A percentile compares a stretch with the other conserved stretches of the same genome.
phyloP scores from a whole-genome alignment of 768 basidiomycete species.

The Candolleomyces eurysporus region DNA sequence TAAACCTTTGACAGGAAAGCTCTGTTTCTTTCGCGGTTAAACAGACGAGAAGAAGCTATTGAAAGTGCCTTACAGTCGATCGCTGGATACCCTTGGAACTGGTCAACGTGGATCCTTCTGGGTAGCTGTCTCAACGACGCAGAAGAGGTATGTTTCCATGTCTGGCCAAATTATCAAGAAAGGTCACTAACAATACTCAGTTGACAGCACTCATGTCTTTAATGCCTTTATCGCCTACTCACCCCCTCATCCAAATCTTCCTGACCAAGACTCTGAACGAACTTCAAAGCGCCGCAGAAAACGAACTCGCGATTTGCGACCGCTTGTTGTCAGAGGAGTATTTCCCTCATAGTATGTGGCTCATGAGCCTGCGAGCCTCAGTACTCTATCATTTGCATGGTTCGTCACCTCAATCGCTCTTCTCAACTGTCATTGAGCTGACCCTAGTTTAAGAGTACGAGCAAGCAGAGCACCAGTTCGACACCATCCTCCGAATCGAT shows the following conservation, averaged over 20 bases:
- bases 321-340: constrained; percentile 65
- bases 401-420: constrained; percentile 32
- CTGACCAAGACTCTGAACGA: constrained; percentile 88
- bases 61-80: constrained; percentile 78
- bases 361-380: constrained; percentile 83
- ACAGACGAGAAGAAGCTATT: constrained; percentile 82
- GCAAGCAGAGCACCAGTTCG: constrained; percentile 82
- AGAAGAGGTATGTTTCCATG: constrained; percentile 63
- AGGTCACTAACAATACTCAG: constrained; percentile 24
- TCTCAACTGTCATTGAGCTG: constrained; percentile 7
- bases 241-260: constrained; percentile 63
- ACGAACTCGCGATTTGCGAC: constrained; percentile 79
- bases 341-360: constrained; percentile 82
- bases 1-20: constrained; percentile 57
- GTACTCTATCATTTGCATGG: constrained; percentile 90
- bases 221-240: constrained; percentile 43
- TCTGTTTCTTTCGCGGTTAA: constrained; percentile 75
- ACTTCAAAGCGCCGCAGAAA: constrained; percentile 84
- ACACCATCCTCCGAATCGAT: constrained; percentile 74
- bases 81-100: constrained; percentile 84
- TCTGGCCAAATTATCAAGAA: background rate
- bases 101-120: constrained; percentile 90
- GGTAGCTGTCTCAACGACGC: constrained; percentile 75
- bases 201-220: constrained; percentile 48
- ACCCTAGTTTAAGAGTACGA: constrained; percentile 65